These are phyloP conservation scores for Nakazawaea ishiwadae DNA, from an alignment of 805 yeast species.

Conservation along the genomic window DNA sequence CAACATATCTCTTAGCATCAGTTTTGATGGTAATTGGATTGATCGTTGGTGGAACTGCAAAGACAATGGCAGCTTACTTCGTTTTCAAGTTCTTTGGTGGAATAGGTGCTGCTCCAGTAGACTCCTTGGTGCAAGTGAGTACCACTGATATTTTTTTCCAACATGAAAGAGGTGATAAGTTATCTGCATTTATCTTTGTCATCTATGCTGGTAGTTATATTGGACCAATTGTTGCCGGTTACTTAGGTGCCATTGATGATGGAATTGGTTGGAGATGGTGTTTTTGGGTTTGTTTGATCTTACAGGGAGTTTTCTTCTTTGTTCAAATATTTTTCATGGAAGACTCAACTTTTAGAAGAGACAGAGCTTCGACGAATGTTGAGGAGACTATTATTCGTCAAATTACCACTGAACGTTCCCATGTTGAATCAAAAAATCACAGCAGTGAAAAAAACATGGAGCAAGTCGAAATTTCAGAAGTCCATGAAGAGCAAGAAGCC, in stretches of 20 bases:
- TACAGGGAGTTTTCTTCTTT: conserved; percentile 29
- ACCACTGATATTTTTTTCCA: conserved; percentile 44
- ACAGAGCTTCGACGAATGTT: conserved; percentile 14
- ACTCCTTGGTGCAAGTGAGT: conserved; percentile 44
- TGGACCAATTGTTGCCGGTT: conserved; percentile 41
- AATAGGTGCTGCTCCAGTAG: conserved; percentile 32
- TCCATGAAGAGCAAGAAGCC: background rate
- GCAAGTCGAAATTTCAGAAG: conserved; percentile 6
- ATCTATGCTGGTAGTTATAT: conserved; percentile 38
- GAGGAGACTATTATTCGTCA: conserved; percentile 30
- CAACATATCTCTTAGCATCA: conserved; percentile 28
- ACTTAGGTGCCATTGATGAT: conserved; percentile 19
- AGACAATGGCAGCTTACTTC: conserved; percentile 30
- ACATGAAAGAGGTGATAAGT: conserved; percentile 32
- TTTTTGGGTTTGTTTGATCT: conserved; percentile 27
- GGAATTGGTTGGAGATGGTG: conserved; percentile 39
- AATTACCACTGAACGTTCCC: conserved; percentile 19
- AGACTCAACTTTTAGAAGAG: conserved; percentile 37
- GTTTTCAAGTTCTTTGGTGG: conserved; percentile 27
- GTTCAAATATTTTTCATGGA: conserved; percentile 35
- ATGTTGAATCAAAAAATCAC: background rate
- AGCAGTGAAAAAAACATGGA: background rate
- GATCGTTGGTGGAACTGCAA: conserved; percentile 23
- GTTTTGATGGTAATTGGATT: conserved; percentile 26
- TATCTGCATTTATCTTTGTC: conserved; percentile 34